Evolutionary conservation across 2,329 filamentous ascomycete genomes (phyloP), one percentile per base, ranked within the genome.

Genomic region (Eutypella sp.): DNA sequence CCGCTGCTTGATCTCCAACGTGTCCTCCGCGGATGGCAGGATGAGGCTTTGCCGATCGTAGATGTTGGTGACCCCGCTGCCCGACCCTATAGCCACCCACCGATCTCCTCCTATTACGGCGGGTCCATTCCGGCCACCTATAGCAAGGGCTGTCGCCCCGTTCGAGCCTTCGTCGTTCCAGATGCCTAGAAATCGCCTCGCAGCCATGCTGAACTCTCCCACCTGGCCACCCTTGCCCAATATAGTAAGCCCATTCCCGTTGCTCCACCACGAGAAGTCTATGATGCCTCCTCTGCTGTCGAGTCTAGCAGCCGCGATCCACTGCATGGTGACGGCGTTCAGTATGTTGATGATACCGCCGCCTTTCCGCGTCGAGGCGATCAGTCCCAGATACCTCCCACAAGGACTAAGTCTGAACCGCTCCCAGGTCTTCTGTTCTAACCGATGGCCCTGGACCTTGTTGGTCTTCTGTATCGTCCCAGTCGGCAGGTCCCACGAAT

Each of bases 91-190:
- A 1, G 88, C 90, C 13, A 96, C 81, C 90, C 91, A 99, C 47
- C 88, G 78, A 67, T 96, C 88, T 4, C 84, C 84, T 22, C 91
- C 92, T 4, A 91, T 70, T 38, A 69, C 67, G 4, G 63, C 61
- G 8, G 83, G 78, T 0, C 84, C 84, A 59, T 74, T 73, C 23
- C 74, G 73, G 1, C 87, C 87, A 27, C 93, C 92, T 3, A 97
- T 76, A 3, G 83, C 80, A 44, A 99, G 72, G 16, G 88, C 86
- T 0, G 90, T 95, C 11, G 86, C 91, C 44, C 87, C 90, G 15
- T 95, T 83, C 25, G 86, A 88, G 49, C 93, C 93, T 57, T 96
- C 89, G 59, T 99, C 93, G 41, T 81, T 77, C 93, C 93, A 99
- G 44, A 90, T 72, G 3, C 83, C 88, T 1, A 96, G 62, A 43